Conservation (phyloP, 2,329 filamentous ascomycete genomes). For the Xylariales sp. region DNA sequence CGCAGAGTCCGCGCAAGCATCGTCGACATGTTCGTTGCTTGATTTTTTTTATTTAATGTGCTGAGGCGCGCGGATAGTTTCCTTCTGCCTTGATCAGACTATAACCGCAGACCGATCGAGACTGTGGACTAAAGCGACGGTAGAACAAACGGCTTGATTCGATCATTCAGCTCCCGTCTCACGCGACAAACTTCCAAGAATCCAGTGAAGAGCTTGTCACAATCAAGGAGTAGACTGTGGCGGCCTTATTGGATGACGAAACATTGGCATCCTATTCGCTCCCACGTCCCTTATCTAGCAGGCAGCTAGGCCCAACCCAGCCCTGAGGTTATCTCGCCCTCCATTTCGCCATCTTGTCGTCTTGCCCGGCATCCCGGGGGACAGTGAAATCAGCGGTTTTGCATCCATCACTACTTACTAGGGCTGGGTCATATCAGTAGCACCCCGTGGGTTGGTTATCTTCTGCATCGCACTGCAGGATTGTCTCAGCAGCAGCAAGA, state of each 20-base stretch:
- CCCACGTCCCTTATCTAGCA: conserved; percentile 47
- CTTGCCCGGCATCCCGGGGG: conserved; percentile 40
- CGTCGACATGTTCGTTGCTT: conserved; percentile 9
- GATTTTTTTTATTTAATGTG: conserved; percentile 11
- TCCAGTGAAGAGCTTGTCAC: conserved; percentile 20
- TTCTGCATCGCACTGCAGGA: conserved; percentile 33
- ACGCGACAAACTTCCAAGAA: conserved; percentile 37
- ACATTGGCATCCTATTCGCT: conserved; percentile 46
- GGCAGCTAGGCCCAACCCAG: conserved; percentile 35
- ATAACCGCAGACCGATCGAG: conserved; percentile 31
- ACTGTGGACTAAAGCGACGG: conserved; percentile 23
- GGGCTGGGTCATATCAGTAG: conserved; percentile 24
- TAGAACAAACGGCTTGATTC: conserved; percentile 14
- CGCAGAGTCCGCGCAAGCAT: conserved; percentile 15
- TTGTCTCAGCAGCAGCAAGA: conserved; percentile 35
- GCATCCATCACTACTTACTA: conserved; percentile 3
- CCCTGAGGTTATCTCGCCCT: conserved; percentile 43
- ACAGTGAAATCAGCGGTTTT: conserved; percentile 39
- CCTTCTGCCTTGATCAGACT: conserved; percentile 16
- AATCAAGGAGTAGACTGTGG: conserved; percentile 41
- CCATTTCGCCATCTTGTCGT: conserved; percentile 38
- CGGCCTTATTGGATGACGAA: conserved; percentile 36
- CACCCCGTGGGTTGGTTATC: conserved; percentile 24
- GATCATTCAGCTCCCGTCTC: conserved; percentile 24
- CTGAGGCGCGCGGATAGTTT: conserved; percentile 9